phyloP scores from a whole-genome alignment of 1,284 basidiomycete species.

The Xerocomus amazonicus region DNA sequence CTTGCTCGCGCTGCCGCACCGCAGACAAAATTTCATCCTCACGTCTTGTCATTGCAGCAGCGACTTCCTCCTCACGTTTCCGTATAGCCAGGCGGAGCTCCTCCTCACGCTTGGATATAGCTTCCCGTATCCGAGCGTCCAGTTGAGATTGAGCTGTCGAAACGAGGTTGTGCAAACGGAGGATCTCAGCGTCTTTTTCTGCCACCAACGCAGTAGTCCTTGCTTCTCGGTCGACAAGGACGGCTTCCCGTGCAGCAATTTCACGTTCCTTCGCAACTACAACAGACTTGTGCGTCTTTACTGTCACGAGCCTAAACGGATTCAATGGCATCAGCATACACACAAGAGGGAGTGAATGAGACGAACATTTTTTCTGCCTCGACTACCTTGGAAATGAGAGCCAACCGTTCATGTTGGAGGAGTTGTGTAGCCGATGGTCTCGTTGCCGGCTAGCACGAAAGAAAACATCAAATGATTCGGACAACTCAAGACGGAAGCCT shows the following conservation, averaged over 20 bases:
- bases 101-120: constrained; percentile 60
- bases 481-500: constrained; percentile 25
- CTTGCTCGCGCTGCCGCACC: constrained; percentile 63
- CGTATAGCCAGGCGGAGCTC: constrained; percentile 61
- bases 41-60: constrained; percentile 54
- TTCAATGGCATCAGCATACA: constrained; percentile 1
- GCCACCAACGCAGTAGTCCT: constrained; percentile 44
- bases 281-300: constrained; percentile 58
- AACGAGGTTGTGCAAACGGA: constrained; percentile 44
- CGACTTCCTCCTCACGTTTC: constrained; percentile 68
- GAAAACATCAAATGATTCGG: background rate
- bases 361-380: constrained; percentile 77
- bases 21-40: constrained; percentile 73
- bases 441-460: constrained; percentile 64
- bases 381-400: constrained; percentile 68
- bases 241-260: constrained; percentile 54
- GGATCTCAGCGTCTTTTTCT: constrained; percentile 59
- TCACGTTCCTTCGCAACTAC: constrained; percentile 60
- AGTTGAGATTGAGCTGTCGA: constrained; percentile 39
- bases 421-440: constrained; percentile 78
- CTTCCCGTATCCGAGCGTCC: constrained; percentile 55
- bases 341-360: background rate
- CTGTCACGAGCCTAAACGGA: constrained; percentile 48
- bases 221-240: constrained; percentile 53
- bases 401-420: constrained; percentile 72